phyloP scores from a whole-genome alignment of 2,329 filamentous ascomycete species.

The Aspergillus caelatus region DNA sequence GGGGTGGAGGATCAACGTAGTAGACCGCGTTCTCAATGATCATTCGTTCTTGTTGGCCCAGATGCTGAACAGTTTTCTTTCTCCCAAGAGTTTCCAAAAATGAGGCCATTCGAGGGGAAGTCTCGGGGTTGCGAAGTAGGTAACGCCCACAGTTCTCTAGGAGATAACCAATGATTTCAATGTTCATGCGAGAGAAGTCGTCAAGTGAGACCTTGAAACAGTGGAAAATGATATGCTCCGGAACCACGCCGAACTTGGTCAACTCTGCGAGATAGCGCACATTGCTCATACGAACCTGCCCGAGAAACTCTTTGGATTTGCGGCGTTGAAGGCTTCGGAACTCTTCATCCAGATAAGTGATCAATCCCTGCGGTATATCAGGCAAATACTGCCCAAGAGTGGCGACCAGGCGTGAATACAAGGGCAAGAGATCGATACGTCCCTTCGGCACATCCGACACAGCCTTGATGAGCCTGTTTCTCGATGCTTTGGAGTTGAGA shows the following conservation, averaged over 20 bases:
- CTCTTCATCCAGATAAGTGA: slow-evolving; percentile 91
- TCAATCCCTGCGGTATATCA: slow-evolving; percentile 88
- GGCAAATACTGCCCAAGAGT: slow-evolving; percentile 92
- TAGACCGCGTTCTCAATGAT: slow-evolving; percentile 97
- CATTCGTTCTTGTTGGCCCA: slow-evolving; percentile 96
- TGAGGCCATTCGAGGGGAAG: slow-evolving; percentile 86
- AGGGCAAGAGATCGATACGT: slow-evolving; percentile 83
- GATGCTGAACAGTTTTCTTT: slow-evolving; percentile 93
- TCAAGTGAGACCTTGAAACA: slow-evolving; percentile 97
- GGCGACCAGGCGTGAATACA: slow-evolving; percentile 89
- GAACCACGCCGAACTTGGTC: slow-evolving; percentile 97
- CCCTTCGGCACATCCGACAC: slow-evolving; percentile 94
- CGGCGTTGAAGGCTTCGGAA: slow-evolving; percentile 95
- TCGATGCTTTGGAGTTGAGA: slow-evolving; percentile 95
- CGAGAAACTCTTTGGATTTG: slow-evolving; percentile 96
- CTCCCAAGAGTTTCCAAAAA: slow-evolving; percentile 94
- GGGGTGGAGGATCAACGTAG: slow-evolving; percentile 93
- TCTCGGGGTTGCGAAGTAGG: slow-evolving; percentile 87
- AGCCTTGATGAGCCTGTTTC: slow-evolving; percentile 90
- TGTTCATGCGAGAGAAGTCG: slow-evolving; percentile 98
- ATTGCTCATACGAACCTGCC: slow-evolving; percentile 89
- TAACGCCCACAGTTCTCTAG: slow-evolving; percentile 97
- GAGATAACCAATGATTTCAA: slow-evolving; percentile 95
- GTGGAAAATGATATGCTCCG: slow-evolving; percentile 98
- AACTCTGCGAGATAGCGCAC: slow-evolving; percentile 97